Evolutionary conservation across 495 filamentous ascomycete genomes (phyloP).

Genomic region (Annulohypoxylon stygium): DNA sequence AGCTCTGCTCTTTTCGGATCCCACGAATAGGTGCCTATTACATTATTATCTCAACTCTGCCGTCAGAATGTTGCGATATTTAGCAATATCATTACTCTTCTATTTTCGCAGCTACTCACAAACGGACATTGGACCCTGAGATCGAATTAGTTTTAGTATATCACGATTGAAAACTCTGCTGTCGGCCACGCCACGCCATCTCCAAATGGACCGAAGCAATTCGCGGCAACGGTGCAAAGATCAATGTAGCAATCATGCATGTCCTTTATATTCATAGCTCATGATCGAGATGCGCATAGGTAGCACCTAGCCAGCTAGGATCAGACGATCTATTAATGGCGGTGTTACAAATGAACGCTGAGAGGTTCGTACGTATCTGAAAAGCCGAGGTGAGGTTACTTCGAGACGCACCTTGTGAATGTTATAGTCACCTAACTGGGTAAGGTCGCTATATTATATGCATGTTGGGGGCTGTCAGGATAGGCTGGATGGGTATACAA

Average conservation of each 20-base stretch:
- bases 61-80: not conserved
- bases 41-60: not conserved
- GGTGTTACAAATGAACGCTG: conserved; percentile 16
- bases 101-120: not conserved
- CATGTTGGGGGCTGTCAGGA: conserved; percentile 36
- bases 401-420: conserved; percentile 15
- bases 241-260: conserved; percentile 2
- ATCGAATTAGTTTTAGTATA: not conserved
- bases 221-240: not conserved
- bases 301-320: not conserved
- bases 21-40: not conserved
- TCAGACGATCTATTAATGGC: conserved; percentile 7
- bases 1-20: too few species aligned
- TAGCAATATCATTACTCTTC: not conserved
- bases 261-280: not conserved
- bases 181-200: not conserved
- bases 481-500: conserved; percentile 22
- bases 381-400: conserved; percentile 19
- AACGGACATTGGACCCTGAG: not conserved
- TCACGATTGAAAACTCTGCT: not conserved
- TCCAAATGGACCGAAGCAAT: not conserved
- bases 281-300: not conserved
- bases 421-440: conserved; percentile 15
- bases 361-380: conserved; percentile 11
- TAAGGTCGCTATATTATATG: conserved; percentile 24